Evolutionary conservation across 176 grass and related monocot species (phyloP), one percentile per base, ranked within the genome.

Genomic region (Oryza australiensis): DNA sequence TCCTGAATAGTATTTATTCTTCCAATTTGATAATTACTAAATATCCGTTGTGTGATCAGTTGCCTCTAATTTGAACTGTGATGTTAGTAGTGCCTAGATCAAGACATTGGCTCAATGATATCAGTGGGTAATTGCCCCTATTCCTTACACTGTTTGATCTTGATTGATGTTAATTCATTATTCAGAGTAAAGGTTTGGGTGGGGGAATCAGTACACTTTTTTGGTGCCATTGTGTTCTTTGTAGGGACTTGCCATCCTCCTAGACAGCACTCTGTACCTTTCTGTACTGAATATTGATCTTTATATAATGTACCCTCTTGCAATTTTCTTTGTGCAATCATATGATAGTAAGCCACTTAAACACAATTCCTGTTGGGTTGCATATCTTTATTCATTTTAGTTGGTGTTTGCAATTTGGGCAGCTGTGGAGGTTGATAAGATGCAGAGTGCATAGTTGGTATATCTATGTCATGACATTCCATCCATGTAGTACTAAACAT

Each of bases 261-360:
- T 72, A 35, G n/a, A 30, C 55, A 27, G 5, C 55, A 2, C 55
- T 27, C 11, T 15, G 1, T 76, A 24, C 1, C 18, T n/a, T 65
- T 71, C 38, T 66, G 14, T 82, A 28, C 77, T 59, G 43, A 26
- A 9, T 86, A 23, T 82, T 45, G 43, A 26, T 77, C 29, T 81
- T 26, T 26, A 49, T 62, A 64, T 76, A 32, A 12, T 60, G 29
- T 55, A 38, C 9, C 5, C 14, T 60, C 16, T 3, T 16, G 34
- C 27, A 72, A 38, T 68, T 38, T 86, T 43, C 66, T 81, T 18
- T 26, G 16, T 26, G 34, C 24, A 28, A 59, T 10, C 57, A 72
- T 32, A 85, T 75, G 70, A 30, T 26, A 70, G 70, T 13, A 82
- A 72, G 7, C 42, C 78, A 42, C 48, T 29, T 62, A 46, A 82